A percentile compares a stretch with the other conserved stretches of the same genome.
These are phyloP conservation scores for Tetrapisispora phaffii DNA, from an alignment of 805 yeast species.

Conservation along the genomic window DNA sequence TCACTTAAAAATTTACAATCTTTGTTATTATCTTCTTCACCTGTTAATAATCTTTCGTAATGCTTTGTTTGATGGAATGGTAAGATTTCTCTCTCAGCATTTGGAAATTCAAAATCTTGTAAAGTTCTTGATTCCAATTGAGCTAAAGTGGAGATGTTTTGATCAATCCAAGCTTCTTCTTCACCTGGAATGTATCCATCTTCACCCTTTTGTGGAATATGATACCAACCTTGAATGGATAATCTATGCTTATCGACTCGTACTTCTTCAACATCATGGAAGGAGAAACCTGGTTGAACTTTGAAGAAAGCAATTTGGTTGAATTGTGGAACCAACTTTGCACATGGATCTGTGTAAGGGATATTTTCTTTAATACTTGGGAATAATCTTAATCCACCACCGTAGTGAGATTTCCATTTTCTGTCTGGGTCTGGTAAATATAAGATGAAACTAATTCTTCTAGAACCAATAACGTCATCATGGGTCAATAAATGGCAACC, in stretches of 20 bases:
- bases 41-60: conserved; percentile 2
- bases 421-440: conserved; percentile 89
- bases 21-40: conserved; percentile 1
- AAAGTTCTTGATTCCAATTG: conserved; percentile 68
- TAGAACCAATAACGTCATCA: conserved; percentile 94
- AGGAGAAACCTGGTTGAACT: conserved; percentile 91
- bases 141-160: conserved; percentile 71
- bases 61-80: conserved; percentile 31
- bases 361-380: conserved; percentile 84
- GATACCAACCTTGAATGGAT: conserved; percentile 98
- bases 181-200: conserved; percentile 76
- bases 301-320: conserved; percentile 93
- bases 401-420: conserved; percentile 82
- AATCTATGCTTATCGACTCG: conserved; percentile 81
- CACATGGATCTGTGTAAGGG: conserved; percentile 66
- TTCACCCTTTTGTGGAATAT: conserved; percentile 90
- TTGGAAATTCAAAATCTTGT: conserved; percentile 76
- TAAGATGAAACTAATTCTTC: conserved; percentile 85
- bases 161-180: conserved; percentile 48
- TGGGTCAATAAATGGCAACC: conserved; percentile 93
- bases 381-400: conserved; percentile 83
- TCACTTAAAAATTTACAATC: conserved; percentile 6
- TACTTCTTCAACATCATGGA: conserved; percentile 98
- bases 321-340: conserved; percentile 78
- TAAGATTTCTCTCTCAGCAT: conserved; percentile 40